Evolutionary conservation across 2,329 filamentous ascomycete species (phyloP).

Genomic region (Aspergillus pseudoviridinutans): DNA sequence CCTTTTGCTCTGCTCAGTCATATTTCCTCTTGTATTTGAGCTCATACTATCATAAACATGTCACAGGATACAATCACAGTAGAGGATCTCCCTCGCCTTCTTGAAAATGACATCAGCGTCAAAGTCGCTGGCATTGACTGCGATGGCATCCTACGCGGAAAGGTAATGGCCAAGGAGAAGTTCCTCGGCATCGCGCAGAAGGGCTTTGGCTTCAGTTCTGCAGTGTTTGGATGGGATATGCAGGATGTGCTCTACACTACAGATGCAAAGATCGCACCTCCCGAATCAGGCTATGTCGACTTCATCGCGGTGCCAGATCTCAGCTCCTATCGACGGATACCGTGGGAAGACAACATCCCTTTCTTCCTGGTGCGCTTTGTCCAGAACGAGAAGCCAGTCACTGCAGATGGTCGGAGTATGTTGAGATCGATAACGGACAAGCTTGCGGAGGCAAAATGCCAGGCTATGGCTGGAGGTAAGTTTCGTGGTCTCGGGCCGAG

Average conservation of each 20-base stretch:
- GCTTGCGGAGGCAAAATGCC: conserved; percentile 61
- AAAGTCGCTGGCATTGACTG: conserved; percentile 84
- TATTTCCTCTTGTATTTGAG: background rate
- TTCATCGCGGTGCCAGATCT: conserved; percentile 77
- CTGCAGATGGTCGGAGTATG: conserved; percentile 72
- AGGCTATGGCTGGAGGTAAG: conserved; percentile 84
- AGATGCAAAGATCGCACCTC: conserved; percentile 69
- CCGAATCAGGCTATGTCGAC: conserved; percentile 84
- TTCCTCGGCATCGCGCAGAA: conserved; percentile 73
- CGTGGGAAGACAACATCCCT: conserved; percentile 81
- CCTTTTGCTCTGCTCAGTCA: background rate
- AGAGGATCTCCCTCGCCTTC: conserved; percentile 61
- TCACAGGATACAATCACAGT: conserved; percentile 43
- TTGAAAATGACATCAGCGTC: conserved; percentile 69
- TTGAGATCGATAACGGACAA: conserved; percentile 65
- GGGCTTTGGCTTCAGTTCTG: conserved; percentile 88
- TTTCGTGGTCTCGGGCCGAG: conserved; percentile 1
- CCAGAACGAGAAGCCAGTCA: conserved; percentile 68
- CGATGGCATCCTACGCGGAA: conserved; percentile 80
- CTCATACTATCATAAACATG: conserved; percentile 3
- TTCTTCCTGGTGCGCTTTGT: conserved; percentile 79
- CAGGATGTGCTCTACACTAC: conserved; percentile 74
- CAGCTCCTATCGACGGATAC: conserved; percentile 71
- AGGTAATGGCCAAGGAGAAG: conserved; percentile 87
- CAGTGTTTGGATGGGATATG: conserved; percentile 95